phyloP scores from a whole-genome alignment of 352 stramenopile genomes.

The Chrysophaeum taylorii region DNA sequence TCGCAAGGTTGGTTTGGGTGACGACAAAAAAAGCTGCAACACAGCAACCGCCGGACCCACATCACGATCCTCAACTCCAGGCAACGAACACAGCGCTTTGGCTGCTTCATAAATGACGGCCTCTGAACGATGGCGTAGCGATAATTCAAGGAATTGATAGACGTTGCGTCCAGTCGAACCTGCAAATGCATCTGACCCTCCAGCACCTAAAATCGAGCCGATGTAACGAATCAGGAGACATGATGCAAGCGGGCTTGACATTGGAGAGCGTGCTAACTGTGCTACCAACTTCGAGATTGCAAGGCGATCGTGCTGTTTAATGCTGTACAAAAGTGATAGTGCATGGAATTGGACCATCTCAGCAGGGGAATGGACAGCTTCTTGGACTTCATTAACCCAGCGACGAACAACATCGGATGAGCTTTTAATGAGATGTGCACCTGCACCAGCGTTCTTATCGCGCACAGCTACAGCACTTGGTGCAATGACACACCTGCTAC shows the following conservation, averaged over 20 bases:
- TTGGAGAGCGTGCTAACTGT: constrained; percentile 75
- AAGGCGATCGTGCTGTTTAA: constrained; percentile 94
- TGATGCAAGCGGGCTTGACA: constrained; percentile 82
- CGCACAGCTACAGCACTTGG: background rate
- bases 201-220: constrained; percentile 66
- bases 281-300: constrained; percentile 86
- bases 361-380: constrained; percentile 82
- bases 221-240: constrained; percentile 96
- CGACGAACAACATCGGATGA: constrained; percentile 30
- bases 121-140: constrained; percentile 90
- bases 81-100: constrained; percentile 84
- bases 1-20: constrained; percentile 82
- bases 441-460: too few species aligned
- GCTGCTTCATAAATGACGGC: constrained; percentile 99
- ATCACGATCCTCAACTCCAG: constrained; percentile 82
- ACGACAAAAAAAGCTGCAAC: constrained; percentile 83
- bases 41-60: constrained; percentile 90
- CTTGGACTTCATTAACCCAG: constrained; percentile 95
- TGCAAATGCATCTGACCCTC: background rate
- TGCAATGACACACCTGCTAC: constrained; percentile 50
- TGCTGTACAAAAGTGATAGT: constrained; percentile 94
- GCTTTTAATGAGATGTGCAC: background rate
- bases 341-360: constrained; percentile 99
- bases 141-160: constrained; percentile 82
- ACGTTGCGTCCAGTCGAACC: constrained; percentile 34